A percentile compares a stretch with the other conserved stretches of the same genome.
Conservation (phyloP, 306 rosid species). For the Pueraria montana region DNA sequence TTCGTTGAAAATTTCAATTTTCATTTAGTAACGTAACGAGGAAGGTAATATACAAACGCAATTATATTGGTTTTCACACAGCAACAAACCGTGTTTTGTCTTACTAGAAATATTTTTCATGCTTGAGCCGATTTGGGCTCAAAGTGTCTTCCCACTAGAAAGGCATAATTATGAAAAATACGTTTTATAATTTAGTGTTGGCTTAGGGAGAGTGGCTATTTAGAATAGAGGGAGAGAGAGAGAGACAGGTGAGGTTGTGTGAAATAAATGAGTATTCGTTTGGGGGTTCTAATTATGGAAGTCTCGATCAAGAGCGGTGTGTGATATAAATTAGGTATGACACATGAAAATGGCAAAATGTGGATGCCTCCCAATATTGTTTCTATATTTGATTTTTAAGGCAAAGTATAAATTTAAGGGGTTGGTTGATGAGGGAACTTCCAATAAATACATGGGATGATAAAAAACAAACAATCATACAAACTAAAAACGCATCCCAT, state of each 20-base stretch:
- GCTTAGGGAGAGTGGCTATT: not conserved
- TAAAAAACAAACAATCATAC: not conserved
- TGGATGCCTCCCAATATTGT: not conserved
- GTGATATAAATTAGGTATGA: conserved; percentile 30
- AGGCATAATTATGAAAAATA: conserved; percentile 32
- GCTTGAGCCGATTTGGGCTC: not conserved
- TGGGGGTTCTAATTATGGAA: not conserved
- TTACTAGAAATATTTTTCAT: not conserved
- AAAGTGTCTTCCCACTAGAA: conserved; percentile 4
- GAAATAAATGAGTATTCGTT: conserved; percentile 30
- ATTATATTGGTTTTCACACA: not conserved
- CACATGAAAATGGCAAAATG: not conserved
- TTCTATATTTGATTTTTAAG: not conserved
- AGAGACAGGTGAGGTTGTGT: conserved; percentile 17
- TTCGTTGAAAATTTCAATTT: not conserved
- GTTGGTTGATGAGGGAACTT: not conserved
- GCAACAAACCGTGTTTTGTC: not conserved
- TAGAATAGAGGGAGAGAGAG: not conserved
- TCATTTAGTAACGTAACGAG: not conserved
- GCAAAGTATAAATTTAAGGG: not conserved
- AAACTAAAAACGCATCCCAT: not conserved
- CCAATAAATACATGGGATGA: not conserved
- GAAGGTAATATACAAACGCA: not conserved
- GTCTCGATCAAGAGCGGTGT: conserved; percentile 41
- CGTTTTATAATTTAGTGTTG: not conserved